Percentiles rank a stretch among this genome's conserved stretches.
Conservation (phyloP, 1,284 basidiomycete species). For the Boletellus dicymbophilus region DNA sequence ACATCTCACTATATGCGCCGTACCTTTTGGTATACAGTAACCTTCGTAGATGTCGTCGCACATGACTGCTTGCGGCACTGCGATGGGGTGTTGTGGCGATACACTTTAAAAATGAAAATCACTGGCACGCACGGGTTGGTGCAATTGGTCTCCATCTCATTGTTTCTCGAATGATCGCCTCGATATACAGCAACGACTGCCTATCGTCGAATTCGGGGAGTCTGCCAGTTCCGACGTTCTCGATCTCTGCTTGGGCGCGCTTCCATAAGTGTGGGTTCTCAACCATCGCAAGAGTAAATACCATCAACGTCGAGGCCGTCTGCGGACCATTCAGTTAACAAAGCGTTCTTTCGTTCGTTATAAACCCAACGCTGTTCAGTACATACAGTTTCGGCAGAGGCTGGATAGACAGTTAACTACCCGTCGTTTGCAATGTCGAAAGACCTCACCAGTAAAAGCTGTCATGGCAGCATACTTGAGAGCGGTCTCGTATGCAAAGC, state of each 20-base stretch:
- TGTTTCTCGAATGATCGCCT: slow-evolving; percentile 39
- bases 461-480: not conserved
- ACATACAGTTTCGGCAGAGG: slow-evolving; percentile 14
- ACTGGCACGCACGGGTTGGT: slow-evolving; percentile 12
- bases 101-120: not conserved
- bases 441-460: not conserved
- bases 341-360: no score
- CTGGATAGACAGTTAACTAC: no score
- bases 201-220: slow-evolving; percentile 42
- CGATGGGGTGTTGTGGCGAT: not conserved
- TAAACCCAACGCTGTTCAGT: no score
- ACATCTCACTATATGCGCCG: not conserved
- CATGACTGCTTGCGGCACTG: slow-evolving; percentile 5
- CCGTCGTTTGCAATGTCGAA: not conserved
- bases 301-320: not conserved
- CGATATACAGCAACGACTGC: slow-evolving; percentile 36
- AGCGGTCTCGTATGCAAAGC: not conserved
- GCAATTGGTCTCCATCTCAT: slow-evolving; percentile 22
- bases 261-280: not conserved
- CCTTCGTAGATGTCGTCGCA: slow-evolving; percentile 16
- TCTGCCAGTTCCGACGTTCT: slow-evolving; percentile 7
- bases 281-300: slow-evolving; percentile 1
- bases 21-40: slow-evolving; percentile 27
- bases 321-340: not conserved
- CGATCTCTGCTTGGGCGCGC: not conserved